phyloP scores from a whole-genome alignment of 352 stramenopile species.

The Globisporangium sylvaticum region DNA sequence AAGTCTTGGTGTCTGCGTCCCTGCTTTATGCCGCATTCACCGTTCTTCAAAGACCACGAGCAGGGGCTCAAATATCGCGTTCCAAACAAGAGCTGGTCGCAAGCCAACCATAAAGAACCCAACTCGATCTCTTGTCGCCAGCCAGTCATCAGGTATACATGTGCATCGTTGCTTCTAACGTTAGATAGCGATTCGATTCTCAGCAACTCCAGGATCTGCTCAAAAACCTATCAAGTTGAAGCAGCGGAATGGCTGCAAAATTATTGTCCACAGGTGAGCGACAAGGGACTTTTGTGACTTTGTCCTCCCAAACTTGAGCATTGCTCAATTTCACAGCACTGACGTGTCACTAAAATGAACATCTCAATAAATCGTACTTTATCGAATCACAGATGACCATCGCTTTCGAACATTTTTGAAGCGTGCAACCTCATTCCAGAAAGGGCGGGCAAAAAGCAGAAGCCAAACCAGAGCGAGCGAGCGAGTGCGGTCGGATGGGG shows the following conservation, averaged over 20 bases:
- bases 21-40: background rate
- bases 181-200: too few species aligned
- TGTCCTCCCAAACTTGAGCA: background rate
- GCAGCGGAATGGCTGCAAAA: background rate
- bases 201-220: background rate
- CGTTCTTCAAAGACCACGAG: background rate
- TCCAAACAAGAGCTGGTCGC: too few species aligned
- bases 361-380: background rate
- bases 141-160: too few species aligned
- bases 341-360: background rate
- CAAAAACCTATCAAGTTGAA: background rate
- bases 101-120: too few species aligned
- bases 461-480: background rate
- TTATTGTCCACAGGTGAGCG: background rate
- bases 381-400: background rate
- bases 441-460: background rate
- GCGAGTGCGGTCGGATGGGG: constrained; percentile 19
- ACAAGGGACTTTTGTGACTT: background rate
- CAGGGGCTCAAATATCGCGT: background rate
- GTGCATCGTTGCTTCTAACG: too few species aligned
- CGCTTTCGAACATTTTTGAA: background rate
- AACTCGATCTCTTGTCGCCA: too few species aligned
- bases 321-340: too few species aligned
- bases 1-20: too few species aligned
- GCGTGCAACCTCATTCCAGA: background rate